Conservation (phyloP, 148 eudicot genomes). For the Rhododendron mucronatum region DNA sequence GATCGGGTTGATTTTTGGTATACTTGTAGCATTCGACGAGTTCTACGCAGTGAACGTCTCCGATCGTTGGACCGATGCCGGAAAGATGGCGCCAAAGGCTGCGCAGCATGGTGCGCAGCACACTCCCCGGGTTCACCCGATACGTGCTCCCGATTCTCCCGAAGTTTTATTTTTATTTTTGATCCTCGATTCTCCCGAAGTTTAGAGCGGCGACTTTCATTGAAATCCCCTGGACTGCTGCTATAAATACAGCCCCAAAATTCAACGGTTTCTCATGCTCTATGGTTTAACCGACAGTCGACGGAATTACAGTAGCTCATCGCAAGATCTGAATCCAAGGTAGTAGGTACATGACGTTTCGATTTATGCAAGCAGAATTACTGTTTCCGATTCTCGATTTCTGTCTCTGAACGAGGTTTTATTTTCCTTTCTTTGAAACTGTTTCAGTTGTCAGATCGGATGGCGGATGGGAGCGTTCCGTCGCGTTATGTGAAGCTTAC, state of each 20-base stretch:
- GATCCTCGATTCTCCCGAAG: not conserved
- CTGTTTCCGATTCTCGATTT: not conserved
- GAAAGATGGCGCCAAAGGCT: too few relatives aligned
- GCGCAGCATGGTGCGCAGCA: too few relatives aligned
- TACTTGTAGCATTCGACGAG: too few relatives aligned
- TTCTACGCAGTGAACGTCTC: too few relatives aligned
- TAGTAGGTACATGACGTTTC: not conserved
- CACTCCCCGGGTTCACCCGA: too few relatives aligned
- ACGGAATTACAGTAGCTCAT: not conserved
- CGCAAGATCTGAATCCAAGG: not conserved
- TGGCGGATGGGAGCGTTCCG: conserved; percentile 52
- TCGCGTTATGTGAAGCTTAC: conserved; percentile 77
- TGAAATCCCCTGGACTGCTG: not conserved
- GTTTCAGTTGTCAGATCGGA: conserved; percentile 10
- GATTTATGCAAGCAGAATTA: not conserved
- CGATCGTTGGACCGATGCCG: too few relatives aligned
- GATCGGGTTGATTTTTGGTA: too few relatives aligned
- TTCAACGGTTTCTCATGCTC: not conserved
- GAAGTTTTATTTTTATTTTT: too few relatives aligned
- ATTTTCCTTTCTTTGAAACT: not conserved
- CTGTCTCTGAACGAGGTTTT: not conserved
- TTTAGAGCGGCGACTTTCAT: not conserved
- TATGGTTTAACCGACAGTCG: not conserved
- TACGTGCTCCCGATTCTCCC: not conserved
- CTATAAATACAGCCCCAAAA: not conserved